Percentiles rank a stretch among this genome's conserved stretches.
These are phyloP conservation scores for Pythium volutum DNA, from an alignment of 352 stramenopile genomes.

Conservation along the genomic window DNA sequence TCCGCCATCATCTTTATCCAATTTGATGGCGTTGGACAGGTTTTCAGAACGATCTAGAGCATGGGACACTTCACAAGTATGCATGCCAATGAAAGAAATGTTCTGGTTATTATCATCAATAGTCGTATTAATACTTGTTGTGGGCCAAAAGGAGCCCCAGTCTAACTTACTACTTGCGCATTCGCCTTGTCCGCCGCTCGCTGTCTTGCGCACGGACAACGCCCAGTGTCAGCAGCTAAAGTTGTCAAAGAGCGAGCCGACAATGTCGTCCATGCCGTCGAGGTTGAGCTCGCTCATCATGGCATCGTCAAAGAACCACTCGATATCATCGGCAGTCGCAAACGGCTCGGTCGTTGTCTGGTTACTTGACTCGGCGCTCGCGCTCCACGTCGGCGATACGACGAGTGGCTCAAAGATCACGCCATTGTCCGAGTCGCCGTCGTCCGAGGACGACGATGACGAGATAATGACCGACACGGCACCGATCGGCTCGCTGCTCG, in stretches of 20 bases:
- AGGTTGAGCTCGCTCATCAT: slow-evolving; percentile 19
- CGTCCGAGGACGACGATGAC: slow-evolving; percentile 11
- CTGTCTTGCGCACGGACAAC: not conserved
- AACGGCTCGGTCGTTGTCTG: slow-evolving; percentile 7
- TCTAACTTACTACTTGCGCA: not conserved
- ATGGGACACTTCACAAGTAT: too few relatives aligned
- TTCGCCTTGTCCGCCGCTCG: too few relatives aligned
- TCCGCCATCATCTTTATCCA: too few relatives aligned
- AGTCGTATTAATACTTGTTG: not conserved
- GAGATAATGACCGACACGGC: slow-evolving; percentile 4
- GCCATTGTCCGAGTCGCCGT: slow-evolving; percentile 11
- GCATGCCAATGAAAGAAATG: too few relatives aligned
- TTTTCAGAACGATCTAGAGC: too few relatives aligned
- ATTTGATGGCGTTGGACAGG: too few relatives aligned
- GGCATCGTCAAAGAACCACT: slow-evolving; percentile 11
- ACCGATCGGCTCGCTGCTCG: slow-evolving; percentile 17
- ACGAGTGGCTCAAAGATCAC: slow-evolving; percentile 22
- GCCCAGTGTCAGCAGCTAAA: slow-evolving; percentile 14
- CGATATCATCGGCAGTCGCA: not conserved
- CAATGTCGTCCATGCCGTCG: slow-evolving; percentile 18
- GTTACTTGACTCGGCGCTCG: not conserved
- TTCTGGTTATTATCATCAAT: too few relatives aligned
- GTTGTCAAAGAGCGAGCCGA: slow-evolving; percentile 10
- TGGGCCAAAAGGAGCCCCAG: not conserved
- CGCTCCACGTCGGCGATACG: slow-evolving; percentile 11